Conservation (phyloP, 2,329 filamentous ascomycete genomes). For the Periconia sp. region DNA sequence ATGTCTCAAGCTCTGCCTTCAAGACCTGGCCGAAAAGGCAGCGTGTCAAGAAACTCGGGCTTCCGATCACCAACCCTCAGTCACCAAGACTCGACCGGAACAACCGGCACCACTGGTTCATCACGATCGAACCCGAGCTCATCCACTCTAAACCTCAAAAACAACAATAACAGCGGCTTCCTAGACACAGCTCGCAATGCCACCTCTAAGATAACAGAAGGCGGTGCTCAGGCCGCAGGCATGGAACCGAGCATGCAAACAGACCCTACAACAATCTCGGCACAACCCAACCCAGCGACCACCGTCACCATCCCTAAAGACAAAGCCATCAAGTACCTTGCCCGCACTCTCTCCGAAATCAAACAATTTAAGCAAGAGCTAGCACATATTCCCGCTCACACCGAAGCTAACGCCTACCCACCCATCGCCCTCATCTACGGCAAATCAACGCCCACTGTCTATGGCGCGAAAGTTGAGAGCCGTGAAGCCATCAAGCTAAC, state of each 20-base stretch:
- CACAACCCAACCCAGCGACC: constrained; percentile 31
- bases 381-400: constrained; percentile 61
- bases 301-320: constrained; percentile 57
- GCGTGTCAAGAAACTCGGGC: constrained; percentile 41
- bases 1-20: constrained; percentile 51
- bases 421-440: constrained; percentile 83
- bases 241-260: constrained; percentile 52
- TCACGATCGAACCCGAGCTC: constrained; percentile 9
- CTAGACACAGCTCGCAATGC: constrained; percentile 28
- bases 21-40: constrained; percentile 37
- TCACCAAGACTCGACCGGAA: neutral
- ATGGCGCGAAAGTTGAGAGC: constrained; percentile 72
- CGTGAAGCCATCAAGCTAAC: constrained; percentile 72
- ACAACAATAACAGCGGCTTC: constrained; percentile 3
- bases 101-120: neutral
- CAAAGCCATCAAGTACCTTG: constrained; percentile 67
- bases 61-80: constrained; percentile 15
- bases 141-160: constrained; percentile 5
- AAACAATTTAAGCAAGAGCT: constrained; percentile 77
- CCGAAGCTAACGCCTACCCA: constrained; percentile 72
- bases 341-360: constrained; percentile 70
- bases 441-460: constrained; percentile 83
- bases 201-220: constrained; percentile 29
- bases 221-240: constrained; percentile 30
- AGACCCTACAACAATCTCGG: constrained; percentile 28